Base-by-base conservation (phyloP, 805 yeast species). In the Saturnispora ahearnii region DNA sequence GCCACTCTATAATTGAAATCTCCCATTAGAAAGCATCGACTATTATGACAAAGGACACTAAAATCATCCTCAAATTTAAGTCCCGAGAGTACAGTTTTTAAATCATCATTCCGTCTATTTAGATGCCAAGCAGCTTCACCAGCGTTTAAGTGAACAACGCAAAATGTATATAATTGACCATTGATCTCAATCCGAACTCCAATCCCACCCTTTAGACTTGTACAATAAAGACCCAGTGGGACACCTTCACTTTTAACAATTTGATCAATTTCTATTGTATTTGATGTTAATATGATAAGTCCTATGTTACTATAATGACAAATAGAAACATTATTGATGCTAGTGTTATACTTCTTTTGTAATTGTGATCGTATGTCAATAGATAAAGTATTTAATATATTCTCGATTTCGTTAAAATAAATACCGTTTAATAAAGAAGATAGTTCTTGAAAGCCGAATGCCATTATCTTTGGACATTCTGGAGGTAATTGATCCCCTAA, bases 151-250 rank as follows among this genome's bases (percentile, higher is more conserved):
- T 90, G 98, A 3, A 82, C 77, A 37, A 73, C 68, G 3, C 83
- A 81, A 67, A 88, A 79, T 0, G 93, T 82, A 51, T 80, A 68
- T 41, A 69, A 74, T 3, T 48, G 38, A 4, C 54, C 53, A 4
- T 59, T 58, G 48, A 68, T 70, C 1, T 54, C 54, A n/a, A 85
- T 57, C 41, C 90, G 67, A 1, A 83, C 45, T 0, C 83, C 87
- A 1, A 77, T 81, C 0, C 81, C 90, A 0, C 96, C 96, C 62
- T 90, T 90, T 58, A 86, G 62, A 48, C 81, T 77, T 0, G 91
- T 79, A 51, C 72, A 69, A 7, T 73, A 70, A 49, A 69, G 61
- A 2, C 96, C 96, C 53, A 81, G 70, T 15, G 77, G 73, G 18
- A 67, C 68, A 10, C 59, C 61, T 22, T 70, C 58, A 5, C 63